Conservation (phyloP, 2,329 filamentous ascomycete species). For the Aaosphaeria arxii region DNA sequence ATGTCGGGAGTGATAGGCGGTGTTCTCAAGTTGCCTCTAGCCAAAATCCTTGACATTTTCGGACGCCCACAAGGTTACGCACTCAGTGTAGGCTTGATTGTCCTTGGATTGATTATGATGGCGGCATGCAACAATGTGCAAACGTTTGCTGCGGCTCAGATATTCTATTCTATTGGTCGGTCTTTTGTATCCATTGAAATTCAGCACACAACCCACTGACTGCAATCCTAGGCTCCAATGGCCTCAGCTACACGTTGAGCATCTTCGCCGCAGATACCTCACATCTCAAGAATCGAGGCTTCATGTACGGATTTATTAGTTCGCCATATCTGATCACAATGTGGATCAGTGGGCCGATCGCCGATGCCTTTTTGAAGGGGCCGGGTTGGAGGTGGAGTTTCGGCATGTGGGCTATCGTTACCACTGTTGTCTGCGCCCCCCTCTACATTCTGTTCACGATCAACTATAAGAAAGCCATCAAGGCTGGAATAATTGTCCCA, state of each 20-base stretch:
- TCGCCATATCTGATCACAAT: conserved; percentile 13
- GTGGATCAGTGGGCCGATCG: conserved; percentile 27
- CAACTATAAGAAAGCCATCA: conserved; percentile 60
- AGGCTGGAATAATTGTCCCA: conserved; percentile 48
- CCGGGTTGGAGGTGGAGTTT: conserved; percentile 64
- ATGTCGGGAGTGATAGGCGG: conserved; percentile 24
- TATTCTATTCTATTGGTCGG: conserved; percentile 59
- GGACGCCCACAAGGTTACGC: conserved; percentile 36
- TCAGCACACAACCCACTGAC: conserved; percentile 38
- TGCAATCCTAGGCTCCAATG: conserved; percentile 39
- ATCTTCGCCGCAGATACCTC: conserved; percentile 68
- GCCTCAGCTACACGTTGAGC: conserved; percentile 62
- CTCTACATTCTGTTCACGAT: conserved; percentile 55
- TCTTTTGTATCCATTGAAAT: conserved; percentile 44
- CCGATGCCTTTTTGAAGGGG: conserved; percentile 45
- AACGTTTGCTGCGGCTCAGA: conserved; percentile 19
- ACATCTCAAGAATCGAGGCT: conserved; percentile 57
- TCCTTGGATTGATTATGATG: conserved; percentile 58
- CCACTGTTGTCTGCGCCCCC: conserved; percentile 57
- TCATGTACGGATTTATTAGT: conserved; percentile 52
- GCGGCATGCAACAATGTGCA: conserved; percentile 57
- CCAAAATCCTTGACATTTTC: conserved; percentile 39
- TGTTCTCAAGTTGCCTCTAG: conserved; percentile 33
- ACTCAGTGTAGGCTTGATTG: conserved; percentile 25
- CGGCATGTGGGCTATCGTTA: conserved; percentile 62